Evolutionary conservation across 768 basidiomycete genomes (phyloP).

Genomic region (Baorangia bicolor): DNA sequence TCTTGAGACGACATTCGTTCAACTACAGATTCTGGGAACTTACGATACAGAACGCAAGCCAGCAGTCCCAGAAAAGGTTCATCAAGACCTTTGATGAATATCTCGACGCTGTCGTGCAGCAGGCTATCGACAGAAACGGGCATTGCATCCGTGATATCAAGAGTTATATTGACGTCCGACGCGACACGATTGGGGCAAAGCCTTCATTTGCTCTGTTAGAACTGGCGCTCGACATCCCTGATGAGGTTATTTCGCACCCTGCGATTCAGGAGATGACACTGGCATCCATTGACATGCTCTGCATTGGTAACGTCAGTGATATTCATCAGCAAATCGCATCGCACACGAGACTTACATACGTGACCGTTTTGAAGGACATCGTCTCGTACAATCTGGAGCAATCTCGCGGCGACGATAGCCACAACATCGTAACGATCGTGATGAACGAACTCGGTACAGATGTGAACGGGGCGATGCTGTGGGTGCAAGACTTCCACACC

Average conservation of each 20-base stretch:
- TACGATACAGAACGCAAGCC: no score
- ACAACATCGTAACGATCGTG: constrained; percentile 49
- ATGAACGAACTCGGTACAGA: constrained; percentile 40
- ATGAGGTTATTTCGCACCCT: no score
- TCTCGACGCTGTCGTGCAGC: background rate
- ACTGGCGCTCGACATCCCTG: no score
- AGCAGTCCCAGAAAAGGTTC: background rate
- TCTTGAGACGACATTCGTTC: no score
- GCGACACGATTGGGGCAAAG: background rate
- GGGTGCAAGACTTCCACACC: constrained; percentile 11
- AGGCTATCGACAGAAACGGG: constrained; percentile 1
- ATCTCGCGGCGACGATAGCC: constrained; percentile 21
- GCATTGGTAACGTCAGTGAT: constrained; percentile 35
- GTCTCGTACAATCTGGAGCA: constrained; percentile 36
- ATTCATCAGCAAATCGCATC: background rate
- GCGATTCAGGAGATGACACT: no score
- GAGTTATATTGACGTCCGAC: no score
- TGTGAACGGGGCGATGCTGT: constrained; percentile 16
- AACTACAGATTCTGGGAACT: no score
- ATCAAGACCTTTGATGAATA: background rate
- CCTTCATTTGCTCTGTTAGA: background rate
- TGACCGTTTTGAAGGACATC: constrained; percentile 21
- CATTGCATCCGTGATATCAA: no score
- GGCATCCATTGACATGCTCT: no score
- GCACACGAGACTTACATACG: background rate